A percentile compares a stretch with the other conserved stretches of the same genome.
These are phyloP conservation scores for Talaromyces verruculosus DNA, from an alignment of 2,329 filamentous ascomycete genomes.

Conservation along the genomic window DNA sequence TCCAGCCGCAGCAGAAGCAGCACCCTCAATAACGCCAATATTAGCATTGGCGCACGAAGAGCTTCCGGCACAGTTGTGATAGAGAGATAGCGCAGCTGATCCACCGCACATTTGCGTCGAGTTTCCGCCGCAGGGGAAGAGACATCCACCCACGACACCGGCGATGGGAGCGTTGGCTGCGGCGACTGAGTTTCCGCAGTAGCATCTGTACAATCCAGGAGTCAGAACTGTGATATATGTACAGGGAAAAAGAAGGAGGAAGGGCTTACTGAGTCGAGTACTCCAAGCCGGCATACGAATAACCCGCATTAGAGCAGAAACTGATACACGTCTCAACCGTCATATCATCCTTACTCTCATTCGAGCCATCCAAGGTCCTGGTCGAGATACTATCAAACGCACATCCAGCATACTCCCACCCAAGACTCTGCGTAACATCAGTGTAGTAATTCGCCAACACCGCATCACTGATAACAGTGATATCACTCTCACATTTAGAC, in stretches of 20 bases:
- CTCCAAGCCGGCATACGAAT: constrained; percentile 34
- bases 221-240: not conserved
- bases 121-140: constrained; percentile 30
- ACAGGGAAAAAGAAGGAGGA: not conserved
- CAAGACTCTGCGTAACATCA: constrained; percentile 47
- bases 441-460: constrained; percentile 34
- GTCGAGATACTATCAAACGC: constrained; percentile 47
- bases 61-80: constrained; percentile 29
- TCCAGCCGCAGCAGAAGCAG: constrained; percentile 1
- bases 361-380: constrained; percentile 38
- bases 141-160: constrained; percentile 29
- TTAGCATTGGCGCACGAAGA: constrained; percentile 19
- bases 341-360: constrained; percentile 26
- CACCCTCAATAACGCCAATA: constrained; percentile 19
- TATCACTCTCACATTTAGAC: constrained; percentile 24
- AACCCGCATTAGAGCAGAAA: constrained; percentile 34
- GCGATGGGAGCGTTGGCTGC: constrained; percentile 25
- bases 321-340: constrained; percentile 33
- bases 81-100: constrained; percentile 26
- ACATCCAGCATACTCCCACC: constrained; percentile 64
- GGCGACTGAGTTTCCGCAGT: constrained; percentile 19
- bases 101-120: constrained; percentile 30
- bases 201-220: constrained; percentile 8
- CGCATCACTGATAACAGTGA: constrained; percentile 5
- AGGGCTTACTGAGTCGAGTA: constrained; percentile 24